These are phyloP conservation scores for Brassica hybrid DNA, from an alignment of 441 rosid genomes.

Conservation along the genomic window DNA sequence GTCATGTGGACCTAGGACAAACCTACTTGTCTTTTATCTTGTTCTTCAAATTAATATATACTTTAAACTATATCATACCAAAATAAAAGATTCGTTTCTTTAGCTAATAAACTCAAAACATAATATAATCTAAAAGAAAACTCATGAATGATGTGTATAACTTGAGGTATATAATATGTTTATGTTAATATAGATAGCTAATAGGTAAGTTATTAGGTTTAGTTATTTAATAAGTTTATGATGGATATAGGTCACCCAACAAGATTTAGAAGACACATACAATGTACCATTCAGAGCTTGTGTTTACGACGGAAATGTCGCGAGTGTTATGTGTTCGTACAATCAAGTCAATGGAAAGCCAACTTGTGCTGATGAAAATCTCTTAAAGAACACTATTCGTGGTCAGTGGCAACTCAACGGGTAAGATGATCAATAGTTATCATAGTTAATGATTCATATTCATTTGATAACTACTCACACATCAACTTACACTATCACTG, in stretches of 20 bases:
- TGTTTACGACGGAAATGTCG: constrained; percentile 69
- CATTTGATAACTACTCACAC: no score
- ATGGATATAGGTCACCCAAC: constrained; percentile 59
- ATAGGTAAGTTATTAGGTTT: not conserved
- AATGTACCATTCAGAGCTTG: constrained; percentile 72
- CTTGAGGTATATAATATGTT: not conserved
- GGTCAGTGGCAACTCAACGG: constrained; percentile 72
- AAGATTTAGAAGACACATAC: constrained; percentile 74
- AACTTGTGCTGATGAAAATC: no score
- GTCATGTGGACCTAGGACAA: constrained; percentile 40
- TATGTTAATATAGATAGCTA: constrained; percentile 16
- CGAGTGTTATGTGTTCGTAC: constrained; percentile 82
- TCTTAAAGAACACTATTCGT: constrained; percentile 67
- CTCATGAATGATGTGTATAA: not conserved
- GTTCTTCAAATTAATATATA: constrained; percentile 11
- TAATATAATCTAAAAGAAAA: not conserved
- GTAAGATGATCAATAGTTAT: constrained; percentile 46
- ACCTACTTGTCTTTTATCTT: constrained; percentile 31
- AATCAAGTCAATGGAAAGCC: no score
- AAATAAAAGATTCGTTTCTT: not conserved
- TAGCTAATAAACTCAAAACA: not conserved
- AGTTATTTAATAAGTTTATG: not conserved
- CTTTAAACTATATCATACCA: not conserved
- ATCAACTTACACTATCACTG: no score
- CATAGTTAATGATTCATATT: no score